A percentile compares a stretch with the other conserved stretches of the same genome.
phyloP scores from a whole-genome alignment of 805 yeast species.

The Hermanozyma aechmeae region DNA sequence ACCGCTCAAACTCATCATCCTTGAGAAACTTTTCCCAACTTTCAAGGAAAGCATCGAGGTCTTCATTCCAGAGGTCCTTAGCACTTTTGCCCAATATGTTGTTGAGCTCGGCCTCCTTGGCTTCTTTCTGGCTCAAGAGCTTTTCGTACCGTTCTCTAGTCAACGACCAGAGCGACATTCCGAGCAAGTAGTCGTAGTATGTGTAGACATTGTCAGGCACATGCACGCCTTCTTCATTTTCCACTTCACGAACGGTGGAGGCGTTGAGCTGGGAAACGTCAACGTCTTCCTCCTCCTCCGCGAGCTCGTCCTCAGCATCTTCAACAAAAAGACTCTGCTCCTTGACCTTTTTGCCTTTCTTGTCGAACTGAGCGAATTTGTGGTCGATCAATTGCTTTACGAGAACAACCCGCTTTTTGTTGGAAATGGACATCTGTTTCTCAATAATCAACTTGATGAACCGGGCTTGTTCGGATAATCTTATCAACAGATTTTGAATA shows the following conservation, averaged over 20 bases:
- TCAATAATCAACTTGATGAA: constrained; percentile 88
- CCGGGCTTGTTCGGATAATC: constrained; percentile 73
- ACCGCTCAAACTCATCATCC: constrained; percentile 54
- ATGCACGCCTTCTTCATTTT: constrained; percentile 27
- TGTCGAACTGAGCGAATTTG: constrained; percentile 71
- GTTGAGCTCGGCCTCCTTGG: constrained; percentile 63
- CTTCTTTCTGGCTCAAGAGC: constrained; percentile 62
- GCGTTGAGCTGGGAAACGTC: constrained; percentile 8
- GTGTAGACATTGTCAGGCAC: constrained; percentile 48
- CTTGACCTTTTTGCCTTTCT: constrained; percentile 54
- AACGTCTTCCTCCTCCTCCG: constrained; percentile 36
- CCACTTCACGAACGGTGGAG: constrained; percentile 17
- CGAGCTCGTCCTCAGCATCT: constrained; percentile 18
- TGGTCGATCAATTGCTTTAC: constrained; percentile 52
- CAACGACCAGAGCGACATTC: constrained; percentile 90
- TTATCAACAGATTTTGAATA: constrained; percentile 66
- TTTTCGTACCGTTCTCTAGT: constrained; percentile 84
- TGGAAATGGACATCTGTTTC: constrained; percentile 56
- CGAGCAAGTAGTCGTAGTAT: constrained; percentile 77
- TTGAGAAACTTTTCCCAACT: constrained; percentile 62
- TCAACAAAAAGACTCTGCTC: constrained; percentile 17
- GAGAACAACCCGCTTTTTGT: constrained; percentile 59
- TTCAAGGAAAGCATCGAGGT: constrained; percentile 62
- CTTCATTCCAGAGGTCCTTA: constrained; percentile 81
- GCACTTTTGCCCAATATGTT: constrained; percentile 58